These are phyloP conservation scores for Corylus heterophylla DNA, from an alignment of 306 rosid species.

Conservation along the genomic window DNA sequence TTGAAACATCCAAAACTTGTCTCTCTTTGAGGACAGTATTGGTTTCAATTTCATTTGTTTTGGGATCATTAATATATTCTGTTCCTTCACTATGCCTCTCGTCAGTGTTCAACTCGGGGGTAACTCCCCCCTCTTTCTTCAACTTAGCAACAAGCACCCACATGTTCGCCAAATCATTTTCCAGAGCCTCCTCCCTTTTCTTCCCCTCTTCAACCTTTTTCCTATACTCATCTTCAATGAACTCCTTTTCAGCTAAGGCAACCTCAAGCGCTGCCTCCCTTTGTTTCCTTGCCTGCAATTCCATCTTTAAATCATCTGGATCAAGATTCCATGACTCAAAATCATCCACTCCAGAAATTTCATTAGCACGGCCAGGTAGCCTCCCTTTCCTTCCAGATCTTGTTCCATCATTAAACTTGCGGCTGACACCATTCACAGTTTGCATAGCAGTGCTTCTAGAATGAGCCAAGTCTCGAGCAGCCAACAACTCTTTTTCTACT, in stretches of 20 bases:
- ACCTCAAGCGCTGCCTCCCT: conserved; percentile 92
- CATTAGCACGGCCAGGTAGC: conserved; percentile 62
- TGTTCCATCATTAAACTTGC: conserved; percentile 61
- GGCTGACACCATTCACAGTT: conserved; percentile 62
- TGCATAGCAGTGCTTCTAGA: conserved; percentile 52
- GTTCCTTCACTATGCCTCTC: conserved; percentile 47
- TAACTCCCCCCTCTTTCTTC: conserved; percentile 81
- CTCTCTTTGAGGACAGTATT: conserved; percentile 41
- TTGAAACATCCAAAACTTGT: conserved; percentile 47
- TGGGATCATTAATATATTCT: conserved; percentile 40
- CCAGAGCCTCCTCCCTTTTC: conserved; percentile 91
- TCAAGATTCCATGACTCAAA: conserved; percentile 87
- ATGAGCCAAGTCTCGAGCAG: conserved; percentile 71
- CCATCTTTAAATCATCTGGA: conserved; percentile 77
- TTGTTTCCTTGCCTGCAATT: conserved; percentile 90
- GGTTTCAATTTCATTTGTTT: conserved; percentile 39
- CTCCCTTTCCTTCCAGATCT: conserved; percentile 88
- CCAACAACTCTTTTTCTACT: conserved; percentile 78
- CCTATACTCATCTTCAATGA: conserved; percentile 75
- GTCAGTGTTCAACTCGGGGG: conserved; percentile 57
- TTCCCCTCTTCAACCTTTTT: conserved; percentile 85
- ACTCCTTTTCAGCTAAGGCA: conserved; percentile 90
- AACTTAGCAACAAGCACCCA: conserved; percentile 99
- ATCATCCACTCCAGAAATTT: conserved; percentile 60
- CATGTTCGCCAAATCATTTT: conserved; percentile 98